phyloP scores from a whole-genome alignment of 306 rosid species.

The Alnus glutinosa region DNA sequence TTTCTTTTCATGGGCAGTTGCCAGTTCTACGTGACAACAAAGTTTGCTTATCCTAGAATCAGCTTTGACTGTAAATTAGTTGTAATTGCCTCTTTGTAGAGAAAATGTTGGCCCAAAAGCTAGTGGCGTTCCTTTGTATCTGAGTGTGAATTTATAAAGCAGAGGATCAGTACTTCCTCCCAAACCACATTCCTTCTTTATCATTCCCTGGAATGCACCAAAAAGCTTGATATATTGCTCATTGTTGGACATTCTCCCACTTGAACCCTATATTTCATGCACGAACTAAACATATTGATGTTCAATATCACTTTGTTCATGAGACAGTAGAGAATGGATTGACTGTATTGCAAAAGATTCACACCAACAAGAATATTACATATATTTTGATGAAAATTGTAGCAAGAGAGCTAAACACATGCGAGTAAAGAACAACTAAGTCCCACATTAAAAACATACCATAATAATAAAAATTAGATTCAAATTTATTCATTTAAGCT shows the following conservation, averaged over 20 bases:
- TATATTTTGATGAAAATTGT: too few relatives aligned
- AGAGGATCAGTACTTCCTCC: slow-evolving; percentile 26
- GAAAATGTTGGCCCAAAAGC: slow-evolving; percentile 7
- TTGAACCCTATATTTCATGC: too few relatives aligned
- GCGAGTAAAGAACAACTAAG: too few relatives aligned
- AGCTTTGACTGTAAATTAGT: slow-evolving; percentile 28
- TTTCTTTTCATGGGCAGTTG: slow-evolving; percentile 41
- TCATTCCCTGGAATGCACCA: background rate
- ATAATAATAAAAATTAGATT: too few relatives aligned
- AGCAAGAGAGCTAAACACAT: too few relatives aligned
- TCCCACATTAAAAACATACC: too few relatives aligned
- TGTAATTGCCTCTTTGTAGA: slow-evolving; percentile 14
- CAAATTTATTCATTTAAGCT: too few relatives aligned
- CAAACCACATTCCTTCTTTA: background rate
- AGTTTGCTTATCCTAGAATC: slow-evolving; percentile 16
- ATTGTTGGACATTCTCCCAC: background rate
- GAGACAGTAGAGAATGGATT: too few relatives aligned
- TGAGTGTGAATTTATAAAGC: slow-evolving; percentile 6
- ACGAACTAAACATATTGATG: too few relatives aligned
- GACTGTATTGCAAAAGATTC: too few relatives aligned
- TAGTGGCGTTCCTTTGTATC: slow-evolving; percentile 17
- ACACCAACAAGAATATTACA: too few relatives aligned
- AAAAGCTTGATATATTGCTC: background rate
- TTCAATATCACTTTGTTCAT: too few relatives aligned
- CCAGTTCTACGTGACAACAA: slow-evolving; percentile 17